These are phyloP conservation scores for Amanita jacksonii DNA, from an alignment of 768 basidiomycete species.

Conservation along the genomic window DNA sequence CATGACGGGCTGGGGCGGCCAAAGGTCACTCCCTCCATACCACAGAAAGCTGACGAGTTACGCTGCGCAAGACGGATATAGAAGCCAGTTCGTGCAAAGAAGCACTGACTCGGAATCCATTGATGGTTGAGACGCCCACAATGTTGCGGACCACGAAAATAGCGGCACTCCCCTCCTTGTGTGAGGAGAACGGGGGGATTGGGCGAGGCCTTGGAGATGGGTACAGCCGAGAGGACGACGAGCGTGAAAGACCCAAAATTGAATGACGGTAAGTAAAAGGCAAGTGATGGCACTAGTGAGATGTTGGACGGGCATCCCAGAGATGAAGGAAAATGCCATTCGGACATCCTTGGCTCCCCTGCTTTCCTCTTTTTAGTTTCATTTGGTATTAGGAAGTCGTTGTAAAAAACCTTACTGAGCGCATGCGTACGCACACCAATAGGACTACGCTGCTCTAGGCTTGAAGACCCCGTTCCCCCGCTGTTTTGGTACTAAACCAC, in stretches of 20 bases:
- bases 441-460: conserved; percentile 28
- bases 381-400: neutral
- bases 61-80: conserved; percentile 33
- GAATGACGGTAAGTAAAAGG: conserved; percentile 71
- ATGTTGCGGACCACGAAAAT: conserved; percentile 73
- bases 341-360: conserved; percentile 96
- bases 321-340: conserved; percentile 68
- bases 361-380: too few relatives aligned
- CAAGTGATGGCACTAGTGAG: conserved; percentile 70
- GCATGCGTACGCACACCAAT: conserved; percentile 84
- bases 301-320: conserved; percentile 74
- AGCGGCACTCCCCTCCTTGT: conserved; percentile 60
- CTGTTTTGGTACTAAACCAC: conserved; percentile 88
- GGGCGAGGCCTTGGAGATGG: conserved; percentile 70
- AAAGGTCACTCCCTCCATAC: conserved; percentile 71
- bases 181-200: conserved; percentile 54
- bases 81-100: conserved; percentile 35
- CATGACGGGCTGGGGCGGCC: conserved; percentile 72
- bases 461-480: conserved; percentile 39
- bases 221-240: conserved; percentile 87
- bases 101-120: conserved; percentile 90
- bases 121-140: conserved; percentile 78
- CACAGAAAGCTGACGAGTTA: conserved; percentile 44
- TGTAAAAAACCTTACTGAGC: conserved; percentile 51
- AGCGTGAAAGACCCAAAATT: conserved; percentile 79